These are phyloP conservation scores for sunflower (Helianthus annuus) DNA, from an alignment of 129 eudicot species.

Conservation along the genomic window DNA sequence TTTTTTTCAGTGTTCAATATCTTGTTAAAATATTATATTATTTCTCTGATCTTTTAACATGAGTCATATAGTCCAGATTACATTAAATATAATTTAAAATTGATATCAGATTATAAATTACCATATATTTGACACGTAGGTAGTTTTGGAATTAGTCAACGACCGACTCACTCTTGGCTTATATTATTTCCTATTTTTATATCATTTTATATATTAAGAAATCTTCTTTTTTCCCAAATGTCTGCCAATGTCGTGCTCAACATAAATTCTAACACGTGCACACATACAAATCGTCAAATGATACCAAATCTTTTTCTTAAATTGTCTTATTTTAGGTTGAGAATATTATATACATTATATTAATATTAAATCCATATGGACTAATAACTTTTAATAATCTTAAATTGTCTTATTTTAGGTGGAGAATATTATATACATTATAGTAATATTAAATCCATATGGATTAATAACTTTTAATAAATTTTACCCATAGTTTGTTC, in stretches of 20 bases:
- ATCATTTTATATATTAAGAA: neutral
- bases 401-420: neutral
- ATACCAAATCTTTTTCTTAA: neutral
- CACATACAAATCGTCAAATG: conserved; percentile 13
- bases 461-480: neutral
- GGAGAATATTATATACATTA: neutral
- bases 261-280: conserved; percentile 23
- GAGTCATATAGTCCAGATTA: too few species aligned
- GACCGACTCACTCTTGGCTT: conserved; percentile 23
- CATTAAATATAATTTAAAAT: too few species aligned
- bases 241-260: conserved; percentile 33
- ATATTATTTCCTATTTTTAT: conserved; percentile 9
- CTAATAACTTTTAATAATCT: too few species aligned
- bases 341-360: too few species aligned
- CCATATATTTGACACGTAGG: conserved; percentile 8
- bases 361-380: too few species aligned
- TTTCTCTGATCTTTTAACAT: too few species aligned
- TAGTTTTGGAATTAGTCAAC: conserved; percentile 21
- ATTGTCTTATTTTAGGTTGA: neutral
- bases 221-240: conserved; percentile 19
- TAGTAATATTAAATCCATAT: too few species aligned
- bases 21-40: too few species aligned
- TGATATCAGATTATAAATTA: too few species aligned
- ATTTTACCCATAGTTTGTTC: neutral
- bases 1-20: too few species aligned